Base-by-base conservation (phyloP, 352 stramenopile species). In the Phytophthora macrochlamydospora region DNA sequence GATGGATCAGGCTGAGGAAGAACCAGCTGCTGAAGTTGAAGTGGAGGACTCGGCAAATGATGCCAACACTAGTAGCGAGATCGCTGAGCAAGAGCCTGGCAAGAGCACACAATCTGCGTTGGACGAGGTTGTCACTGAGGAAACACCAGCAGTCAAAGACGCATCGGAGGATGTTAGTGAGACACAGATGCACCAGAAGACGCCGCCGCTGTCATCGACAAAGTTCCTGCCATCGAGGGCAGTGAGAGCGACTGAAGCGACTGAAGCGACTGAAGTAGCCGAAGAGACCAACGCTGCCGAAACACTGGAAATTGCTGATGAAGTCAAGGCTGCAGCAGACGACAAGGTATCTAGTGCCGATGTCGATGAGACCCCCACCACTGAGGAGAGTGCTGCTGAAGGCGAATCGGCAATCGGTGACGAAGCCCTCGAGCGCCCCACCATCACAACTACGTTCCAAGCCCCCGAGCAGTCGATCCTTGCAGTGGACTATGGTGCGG, bases 391-490 rank as follows among this genome's bases (percentile, higher is more conserved):
- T 40, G 40, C 28, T 14, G 24, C 32, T 54, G 45, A 45, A 51
- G 53, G 67, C 31, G 48, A 31, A 13, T 6, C 9, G n/a, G 31
- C 31, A 40, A 60, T 52, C 32, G 32, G 31, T 24, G 48, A 62
- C 13, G 56, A 58, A 51, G 2, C 9, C 6, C 1, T 18, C 7
- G 29, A 7, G 18, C 44, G 31, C 12, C 44, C 51, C 11, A 59
- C 62, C 37, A 48, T 65, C 37, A 58, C 52, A 7, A 61, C 52
- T n/a, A 14, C 29, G 13, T 57, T 67, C 14, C 48, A 67, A 60
- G 46, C 44, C 12, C 28, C 37, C 1, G 57, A 71, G n/a, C 8
- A 51, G 2, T 67, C 56, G 11, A 68, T 59, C 35, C 24, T 65
- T 13, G 44, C 48, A 0, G 43, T 55, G 6, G 40, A 57, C 13